A percentile compares a stretch with the other conserved stretches of the same genome.
phyloP scores from a whole-genome alignment of 2,329 filamentous ascomycete genomes.

The Coniochaeta hoffmannii region DNA sequence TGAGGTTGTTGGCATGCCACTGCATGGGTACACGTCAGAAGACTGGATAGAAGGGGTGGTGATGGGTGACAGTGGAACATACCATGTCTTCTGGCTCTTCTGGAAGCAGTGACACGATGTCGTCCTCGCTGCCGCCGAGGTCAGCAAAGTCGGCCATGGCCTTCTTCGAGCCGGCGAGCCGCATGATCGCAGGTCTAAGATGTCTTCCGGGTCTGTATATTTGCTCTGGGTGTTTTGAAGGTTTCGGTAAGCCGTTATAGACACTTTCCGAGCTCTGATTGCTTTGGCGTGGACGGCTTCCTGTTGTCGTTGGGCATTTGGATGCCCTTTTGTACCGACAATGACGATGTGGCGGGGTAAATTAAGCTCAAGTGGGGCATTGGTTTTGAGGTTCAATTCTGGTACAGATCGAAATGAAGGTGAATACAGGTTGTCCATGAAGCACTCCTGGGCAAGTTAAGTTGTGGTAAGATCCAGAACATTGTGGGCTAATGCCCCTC shows the following conservation, averaged over 20 bases:
- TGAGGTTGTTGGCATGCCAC: conserved; percentile 57
- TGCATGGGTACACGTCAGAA: conserved; percentile 1
- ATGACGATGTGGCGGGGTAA: not conserved
- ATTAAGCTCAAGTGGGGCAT: not conserved
- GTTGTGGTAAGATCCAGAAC: no score
- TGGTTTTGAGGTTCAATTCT: no score
- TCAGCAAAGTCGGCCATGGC: not conserved
- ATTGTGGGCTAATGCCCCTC: no score
- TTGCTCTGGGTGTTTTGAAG: not conserved
- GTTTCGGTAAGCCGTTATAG: not conserved
- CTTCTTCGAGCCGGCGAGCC: not conserved
- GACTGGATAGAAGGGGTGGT: not conserved
- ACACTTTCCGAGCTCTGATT: not conserved
- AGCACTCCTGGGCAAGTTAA: no score
- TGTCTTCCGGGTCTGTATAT: not conserved
- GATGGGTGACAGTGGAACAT: conserved; percentile 9
- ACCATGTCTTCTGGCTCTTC: conserved; percentile 29
- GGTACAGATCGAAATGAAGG: no score
- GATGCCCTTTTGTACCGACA: not conserved
- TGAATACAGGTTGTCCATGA: no score
- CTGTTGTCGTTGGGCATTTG: not conserved
- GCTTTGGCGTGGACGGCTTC: no score
- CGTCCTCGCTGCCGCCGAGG: conserved; percentile 16
- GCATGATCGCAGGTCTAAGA: not conserved
- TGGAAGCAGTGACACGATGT: conserved; percentile 33